Conservation (phyloP, 1,139 yeast species). For the Suzukiozyma palmioleophila region DNA sequence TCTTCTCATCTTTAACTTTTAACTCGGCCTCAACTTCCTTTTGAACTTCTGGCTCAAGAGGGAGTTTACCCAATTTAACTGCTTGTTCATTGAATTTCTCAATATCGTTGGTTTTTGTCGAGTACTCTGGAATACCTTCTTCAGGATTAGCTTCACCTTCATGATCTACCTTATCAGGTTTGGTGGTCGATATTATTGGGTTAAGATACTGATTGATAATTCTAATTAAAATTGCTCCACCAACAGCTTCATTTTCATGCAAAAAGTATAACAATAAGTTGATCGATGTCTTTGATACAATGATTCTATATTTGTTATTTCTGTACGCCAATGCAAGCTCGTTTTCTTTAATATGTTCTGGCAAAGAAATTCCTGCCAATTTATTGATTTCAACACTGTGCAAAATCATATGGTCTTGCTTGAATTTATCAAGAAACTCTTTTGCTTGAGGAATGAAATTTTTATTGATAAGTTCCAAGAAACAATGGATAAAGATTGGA, state of each 20-base stretch:
- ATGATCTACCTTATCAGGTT: constrained; percentile 42
- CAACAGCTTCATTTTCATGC: constrained; percentile 89
- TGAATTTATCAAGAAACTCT: constrained; percentile 68
- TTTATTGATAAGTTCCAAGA: constrained; percentile 69
- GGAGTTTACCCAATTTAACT: constrained; percentile 77
- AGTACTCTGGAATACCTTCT: constrained; percentile 62
- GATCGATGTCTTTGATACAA: constrained; percentile 79
- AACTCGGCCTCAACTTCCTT: constrained; percentile 84
- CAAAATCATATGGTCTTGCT: constrained; percentile 65
- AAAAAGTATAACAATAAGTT: constrained; percentile 80
- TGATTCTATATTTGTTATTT: constrained; percentile 66
- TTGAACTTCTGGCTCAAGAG: constrained; percentile 78
- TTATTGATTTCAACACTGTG: constrained; percentile 77
- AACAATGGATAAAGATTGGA: constrained; percentile 89
- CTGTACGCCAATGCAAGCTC: constrained; percentile 75
- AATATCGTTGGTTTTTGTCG: constrained; percentile 44
- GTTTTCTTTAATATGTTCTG: constrained; percentile 80
- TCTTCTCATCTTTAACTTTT: constrained; percentile 65
- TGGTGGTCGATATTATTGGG: constrained; percentile 52
- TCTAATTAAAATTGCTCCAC: constrained; percentile 84
- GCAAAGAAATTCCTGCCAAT: constrained; percentile 68
- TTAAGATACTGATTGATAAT: constrained; percentile 83
- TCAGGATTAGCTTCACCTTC: constrained; percentile 51
- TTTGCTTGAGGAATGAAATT: constrained; percentile 60
- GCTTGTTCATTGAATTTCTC: constrained; percentile 64